A percentile compares a stretch with the other conserved stretches of the same genome.
Evolutionary conservation across 805 yeast genomes (phyloP).

Genomic region (Monosporozyma unispora): DNA sequence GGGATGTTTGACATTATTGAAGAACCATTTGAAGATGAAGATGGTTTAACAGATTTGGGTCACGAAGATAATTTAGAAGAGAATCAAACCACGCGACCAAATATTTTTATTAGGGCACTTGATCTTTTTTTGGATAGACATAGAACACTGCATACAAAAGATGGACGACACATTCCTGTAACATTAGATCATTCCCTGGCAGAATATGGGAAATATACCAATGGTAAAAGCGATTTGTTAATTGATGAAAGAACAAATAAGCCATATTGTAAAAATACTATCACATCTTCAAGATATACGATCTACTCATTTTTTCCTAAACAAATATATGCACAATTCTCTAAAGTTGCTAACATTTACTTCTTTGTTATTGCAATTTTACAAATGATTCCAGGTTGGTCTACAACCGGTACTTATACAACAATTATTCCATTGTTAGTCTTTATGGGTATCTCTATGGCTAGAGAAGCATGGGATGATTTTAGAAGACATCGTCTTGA

Average conservation of each 20-base stretch:
- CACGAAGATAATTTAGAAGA: slow-evolving; percentile 8
- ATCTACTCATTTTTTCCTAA: slow-evolving; percentile 75
- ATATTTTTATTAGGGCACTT: slow-evolving; percentile 8
- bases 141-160: slow-evolving; percentile 43
- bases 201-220: slow-evolving; percentile 14
- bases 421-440: slow-evolving; percentile 83
- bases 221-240: slow-evolving; percentile 26
- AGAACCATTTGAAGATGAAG: background rate
- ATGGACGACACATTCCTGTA: slow-evolving; percentile 74
- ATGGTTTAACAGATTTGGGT: background rate
- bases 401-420: slow-evolving; percentile 91
- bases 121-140: slow-evolving; percentile 37
- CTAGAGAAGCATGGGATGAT: slow-evolving; percentile 92
- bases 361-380: slow-evolving; percentile 82
- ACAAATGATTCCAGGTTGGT: slow-evolving; percentile 96
- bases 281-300: slow-evolving; percentile 84
- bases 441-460: slow-evolving; percentile 81
- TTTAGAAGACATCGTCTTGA: slow-evolving; percentile 80
- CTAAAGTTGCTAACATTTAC: slow-evolving; percentile 85
- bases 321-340: slow-evolving; percentile 83
- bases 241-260: slow-evolving; percentile 57
- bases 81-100: slow-evolving; percentile 5
- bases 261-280: slow-evolving; percentile 56
- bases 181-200: slow-evolving; percentile 34
- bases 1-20: background rate